Conservation (phyloP, 768 basidiomycete genomes). For the Rickenella mellea region DNA sequence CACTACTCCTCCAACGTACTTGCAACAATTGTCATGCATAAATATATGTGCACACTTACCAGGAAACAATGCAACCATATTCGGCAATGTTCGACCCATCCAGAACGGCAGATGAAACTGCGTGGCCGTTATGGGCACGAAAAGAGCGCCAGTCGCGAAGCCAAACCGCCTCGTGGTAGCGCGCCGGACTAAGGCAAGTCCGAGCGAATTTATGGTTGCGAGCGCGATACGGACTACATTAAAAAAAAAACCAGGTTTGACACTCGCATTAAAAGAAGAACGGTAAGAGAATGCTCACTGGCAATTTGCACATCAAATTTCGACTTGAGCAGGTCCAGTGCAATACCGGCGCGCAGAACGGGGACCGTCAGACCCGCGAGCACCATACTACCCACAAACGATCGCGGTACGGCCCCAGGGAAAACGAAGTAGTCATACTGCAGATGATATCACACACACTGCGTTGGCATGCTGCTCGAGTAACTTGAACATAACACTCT, state of each 20-base stretch:
- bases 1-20: too few species aligned
- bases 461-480: background rate
- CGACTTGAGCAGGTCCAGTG: too few species aligned
- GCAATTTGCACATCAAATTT: too few species aligned
- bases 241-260: too few species aligned
- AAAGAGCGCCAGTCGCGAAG: constrained; percentile 42
- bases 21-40: too few species aligned
- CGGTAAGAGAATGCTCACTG: too few species aligned
- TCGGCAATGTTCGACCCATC: constrained; percentile 89
- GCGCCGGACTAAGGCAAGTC: constrained; percentile 54
- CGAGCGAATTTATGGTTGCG: constrained; percentile 51
- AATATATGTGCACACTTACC: too few species aligned
- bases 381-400: constrained; percentile 70
- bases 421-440: constrained; percentile 90
- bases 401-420: constrained; percentile 82
- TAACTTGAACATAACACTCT: background rate
- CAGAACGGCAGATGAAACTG: constrained; percentile 93
- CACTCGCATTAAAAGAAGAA: too few species aligned
- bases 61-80: constrained; percentile 81
- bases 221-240: constrained; percentile 64
- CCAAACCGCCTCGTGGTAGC: constrained; percentile 62
- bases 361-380: constrained; percentile 53
- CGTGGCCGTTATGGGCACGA: constrained; percentile 58
- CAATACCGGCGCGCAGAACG: too few species aligned
- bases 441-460: background rate